Percentiles rank a stretch among this genome's conserved stretches.
Evolutionary conservation across 1,284 basidiomycete genomes (phyloP).

Genomic region (Peniophora sp.): DNA sequence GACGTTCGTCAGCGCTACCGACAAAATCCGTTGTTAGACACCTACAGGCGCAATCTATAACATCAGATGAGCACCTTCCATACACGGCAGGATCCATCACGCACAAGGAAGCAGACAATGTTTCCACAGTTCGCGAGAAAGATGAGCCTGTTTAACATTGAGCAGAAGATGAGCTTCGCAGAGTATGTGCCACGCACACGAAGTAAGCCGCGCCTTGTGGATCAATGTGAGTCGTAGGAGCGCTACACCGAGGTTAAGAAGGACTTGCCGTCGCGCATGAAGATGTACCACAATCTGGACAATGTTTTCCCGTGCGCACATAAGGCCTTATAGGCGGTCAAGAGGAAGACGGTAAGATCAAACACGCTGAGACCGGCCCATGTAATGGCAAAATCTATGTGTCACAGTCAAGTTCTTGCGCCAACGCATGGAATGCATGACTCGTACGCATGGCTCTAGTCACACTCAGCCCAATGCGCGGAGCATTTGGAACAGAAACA

Average conservation of each 20-base stretch:
- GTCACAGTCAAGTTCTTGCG: too few species aligned
- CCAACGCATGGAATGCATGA: too few species aligned
- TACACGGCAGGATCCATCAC: too few species aligned
- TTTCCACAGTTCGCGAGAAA: neutral
- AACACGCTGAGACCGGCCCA: neutral
- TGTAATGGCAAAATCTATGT: neutral
- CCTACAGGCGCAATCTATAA: neutral
- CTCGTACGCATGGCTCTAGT: too few species aligned
- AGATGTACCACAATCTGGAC: neutral
- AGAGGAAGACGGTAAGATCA: neutral
- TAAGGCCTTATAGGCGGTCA: neutral
- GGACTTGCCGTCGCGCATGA: neutral
- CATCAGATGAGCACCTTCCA: too few species aligned
- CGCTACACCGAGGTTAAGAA: neutral
- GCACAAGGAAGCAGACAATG: neutral
- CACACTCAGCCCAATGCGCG: neutral
- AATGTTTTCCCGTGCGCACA: neutral
- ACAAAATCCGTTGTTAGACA: too few species aligned
- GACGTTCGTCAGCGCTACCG: neutral
- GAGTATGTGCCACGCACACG: neutral
- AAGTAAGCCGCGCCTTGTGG: neutral
- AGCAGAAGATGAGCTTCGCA: neutral
- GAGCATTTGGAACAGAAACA: too few species aligned
- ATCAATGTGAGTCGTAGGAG: neutral
- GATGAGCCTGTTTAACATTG: neutral